phyloP scores from a whole-genome alignment of 2,329 filamentous ascomycete genomes.

The Ophiostoma tasmaniense region DNA sequence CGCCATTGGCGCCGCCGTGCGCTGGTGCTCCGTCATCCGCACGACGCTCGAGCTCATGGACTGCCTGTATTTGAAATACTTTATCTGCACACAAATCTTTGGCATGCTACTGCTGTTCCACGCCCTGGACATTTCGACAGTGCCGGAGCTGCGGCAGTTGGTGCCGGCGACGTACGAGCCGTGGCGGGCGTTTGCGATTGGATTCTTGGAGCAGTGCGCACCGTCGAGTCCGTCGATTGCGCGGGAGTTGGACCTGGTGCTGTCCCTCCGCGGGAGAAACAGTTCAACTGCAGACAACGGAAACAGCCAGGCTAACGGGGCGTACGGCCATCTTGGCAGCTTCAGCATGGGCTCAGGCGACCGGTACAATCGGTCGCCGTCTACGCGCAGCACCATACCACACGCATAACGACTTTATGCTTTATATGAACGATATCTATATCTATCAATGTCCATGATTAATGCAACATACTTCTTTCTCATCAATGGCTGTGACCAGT shows the following conservation, averaged over 20 bases:
- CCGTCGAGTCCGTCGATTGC: constrained; percentile 17
- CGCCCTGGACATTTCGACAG: constrained; percentile 12
- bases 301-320: neutral
- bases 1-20: constrained; percentile 16
- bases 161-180: constrained; percentile 14
- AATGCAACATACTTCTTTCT: neutral
- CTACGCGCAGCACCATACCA: neutral
- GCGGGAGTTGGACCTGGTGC: constrained; percentile 24
- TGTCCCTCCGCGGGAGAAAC: neutral
- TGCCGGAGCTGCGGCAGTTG: constrained; percentile 11
- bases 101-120: constrained; percentile 20
- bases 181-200: constrained; percentile 18
- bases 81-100: constrained; percentile 22
- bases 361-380: neutral
- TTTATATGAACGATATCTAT: neutral
- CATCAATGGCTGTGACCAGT: neutral
- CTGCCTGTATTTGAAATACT: constrained; percentile 20
- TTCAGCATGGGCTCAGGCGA: neutral
- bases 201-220: constrained; percentile 17
- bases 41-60: constrained; percentile 13
- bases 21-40: constrained; percentile 18
- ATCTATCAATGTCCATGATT: neutral
- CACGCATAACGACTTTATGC: neutral
- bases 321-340: neutral
- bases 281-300: neutral